Percentiles rank a stretch among this genome's conserved stretches.
Conservation (phyloP, 2,329 filamentous ascomycete species). For the Aspergillus novofumigatus region DNA sequence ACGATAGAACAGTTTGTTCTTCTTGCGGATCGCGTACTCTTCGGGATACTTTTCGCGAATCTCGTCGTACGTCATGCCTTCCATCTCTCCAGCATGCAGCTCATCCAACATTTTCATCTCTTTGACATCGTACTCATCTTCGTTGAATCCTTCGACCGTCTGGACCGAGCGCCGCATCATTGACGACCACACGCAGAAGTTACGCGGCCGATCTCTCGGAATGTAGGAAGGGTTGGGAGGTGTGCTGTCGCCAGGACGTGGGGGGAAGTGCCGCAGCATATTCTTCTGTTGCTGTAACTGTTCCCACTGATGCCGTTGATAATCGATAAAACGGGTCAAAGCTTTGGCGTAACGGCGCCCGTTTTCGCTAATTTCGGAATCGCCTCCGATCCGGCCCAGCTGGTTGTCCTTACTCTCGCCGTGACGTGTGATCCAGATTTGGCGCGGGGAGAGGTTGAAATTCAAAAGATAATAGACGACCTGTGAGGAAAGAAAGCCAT, state of each 20-base stretch:
- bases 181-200: constrained; percentile 97
- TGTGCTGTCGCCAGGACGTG: constrained; percentile 82
- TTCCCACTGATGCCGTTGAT: constrained; percentile 77
- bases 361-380: constrained; percentile 76
- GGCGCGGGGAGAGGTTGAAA: constrained; percentile 90
- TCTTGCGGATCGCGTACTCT: constrained; percentile 74
- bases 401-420: constrained; percentile 88
- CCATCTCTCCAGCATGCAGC: constrained; percentile 86
- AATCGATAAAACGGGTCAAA: constrained; percentile 77
- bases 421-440: constrained; percentile 97
- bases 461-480: constrained; percentile 94
- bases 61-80: constrained; percentile 90
- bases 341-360: constrained; percentile 75
- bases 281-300: constrained; percentile 75
- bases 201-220: constrained; percentile 60
- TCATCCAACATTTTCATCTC: constrained; percentile 98
- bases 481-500: constrained; percentile 85
- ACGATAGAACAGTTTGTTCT: constrained; percentile 91
- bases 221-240: constrained; percentile 84
- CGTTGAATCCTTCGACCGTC: constrained; percentile 85
- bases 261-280: constrained; percentile 77
- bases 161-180: constrained; percentile 90
- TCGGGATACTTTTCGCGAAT: constrained; percentile 74
- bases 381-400: constrained; percentile 82
- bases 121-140: constrained; percentile 94